Percentiles rank a stretch among this genome's conserved stretches.
Evolutionary conservation across 768 basidiomycete genomes (phyloP).

Genomic region (Holtermanniella nyarrowii): DNA sequence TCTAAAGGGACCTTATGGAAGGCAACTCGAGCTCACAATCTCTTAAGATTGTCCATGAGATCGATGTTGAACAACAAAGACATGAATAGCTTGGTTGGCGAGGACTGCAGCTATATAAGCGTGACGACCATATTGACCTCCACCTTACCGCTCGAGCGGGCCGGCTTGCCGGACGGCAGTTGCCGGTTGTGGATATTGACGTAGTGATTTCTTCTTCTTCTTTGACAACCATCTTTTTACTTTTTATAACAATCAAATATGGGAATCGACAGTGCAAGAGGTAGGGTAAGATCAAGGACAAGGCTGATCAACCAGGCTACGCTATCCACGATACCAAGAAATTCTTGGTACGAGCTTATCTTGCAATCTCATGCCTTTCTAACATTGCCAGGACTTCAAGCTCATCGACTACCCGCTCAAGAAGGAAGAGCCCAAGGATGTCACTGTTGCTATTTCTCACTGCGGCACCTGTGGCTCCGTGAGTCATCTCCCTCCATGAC

Average conservation of each 20-base stretch:
- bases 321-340: constrained; percentile 37
- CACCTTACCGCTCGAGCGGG: too few relatives aligned
- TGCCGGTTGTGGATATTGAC: not conserved
- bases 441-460: constrained; percentile 36
- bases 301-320: constrained; percentile 17
- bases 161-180: too few relatives aligned
- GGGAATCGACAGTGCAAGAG: not conserved
- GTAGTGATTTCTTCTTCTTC: too few relatives aligned
- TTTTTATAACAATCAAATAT: not conserved
- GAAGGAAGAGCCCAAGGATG: constrained; percentile 28
- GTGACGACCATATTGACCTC: too few relatives aligned
- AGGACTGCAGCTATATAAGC: constrained; percentile 22
- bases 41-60: constrained; percentile 13
- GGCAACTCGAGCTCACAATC: constrained; percentile 27
- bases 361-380: not conserved
- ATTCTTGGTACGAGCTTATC: constrained; percentile 22
- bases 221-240: too few relatives aligned
- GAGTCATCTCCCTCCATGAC: constrained; percentile 7
- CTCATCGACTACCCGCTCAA: constrained; percentile 38
- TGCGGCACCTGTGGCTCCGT: constrained; percentile 37
- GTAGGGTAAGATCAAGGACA: not conserved
- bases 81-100: constrained; percentile 20
- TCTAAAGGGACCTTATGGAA: constrained; percentile 11
- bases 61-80: constrained; percentile 22
- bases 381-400: constrained; percentile 28